Percentiles rank a stretch among this genome's conserved stretches.
Conservation (phyloP, 2,329 filamentous ascomycete genomes). For the Fusarium udum region DNA sequence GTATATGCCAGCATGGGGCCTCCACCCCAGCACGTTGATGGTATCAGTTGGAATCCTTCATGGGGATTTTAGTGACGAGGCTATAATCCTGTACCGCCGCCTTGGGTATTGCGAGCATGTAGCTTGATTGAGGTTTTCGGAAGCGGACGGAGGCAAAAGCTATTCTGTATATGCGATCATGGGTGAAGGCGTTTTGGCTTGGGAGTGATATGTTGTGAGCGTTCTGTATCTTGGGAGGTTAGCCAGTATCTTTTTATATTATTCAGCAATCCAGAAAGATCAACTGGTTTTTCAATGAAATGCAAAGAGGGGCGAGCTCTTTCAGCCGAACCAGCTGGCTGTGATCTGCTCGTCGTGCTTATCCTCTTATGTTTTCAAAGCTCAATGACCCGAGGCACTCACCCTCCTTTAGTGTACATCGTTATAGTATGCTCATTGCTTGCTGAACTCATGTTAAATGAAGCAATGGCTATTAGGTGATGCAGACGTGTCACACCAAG, state of each 20-base stretch:
- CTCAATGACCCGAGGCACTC: background rate
- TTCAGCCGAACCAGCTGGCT: too few species aligned
- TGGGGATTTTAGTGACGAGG: constrained; percentile 34
- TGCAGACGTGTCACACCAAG: background rate
- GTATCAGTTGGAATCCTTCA: constrained; percentile 24
- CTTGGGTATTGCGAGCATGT: background rate
- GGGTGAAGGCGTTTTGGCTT: background rate
- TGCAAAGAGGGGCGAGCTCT: background rate
- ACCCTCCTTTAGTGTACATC: background rate
- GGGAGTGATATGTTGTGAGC: constrained; percentile 1
- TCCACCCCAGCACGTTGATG: constrained; percentile 18
- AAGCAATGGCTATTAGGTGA: background rate
- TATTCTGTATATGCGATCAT: background rate
- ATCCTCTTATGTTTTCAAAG: background rate
- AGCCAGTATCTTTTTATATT: background rate
- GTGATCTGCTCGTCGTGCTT: background rate
- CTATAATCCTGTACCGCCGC: background rate
- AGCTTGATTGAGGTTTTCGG: background rate
- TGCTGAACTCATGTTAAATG: background rate
- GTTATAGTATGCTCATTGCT: background rate
- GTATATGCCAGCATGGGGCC: constrained; percentile 23
- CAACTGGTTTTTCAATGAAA: background rate
- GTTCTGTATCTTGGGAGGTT: constrained; percentile 6
- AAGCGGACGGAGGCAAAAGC: background rate
- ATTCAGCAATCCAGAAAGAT: constrained; percentile 1